Base-by-base conservation (phyloP, 805 yeast genomes). In the Suhomyces sp. region DNA sequence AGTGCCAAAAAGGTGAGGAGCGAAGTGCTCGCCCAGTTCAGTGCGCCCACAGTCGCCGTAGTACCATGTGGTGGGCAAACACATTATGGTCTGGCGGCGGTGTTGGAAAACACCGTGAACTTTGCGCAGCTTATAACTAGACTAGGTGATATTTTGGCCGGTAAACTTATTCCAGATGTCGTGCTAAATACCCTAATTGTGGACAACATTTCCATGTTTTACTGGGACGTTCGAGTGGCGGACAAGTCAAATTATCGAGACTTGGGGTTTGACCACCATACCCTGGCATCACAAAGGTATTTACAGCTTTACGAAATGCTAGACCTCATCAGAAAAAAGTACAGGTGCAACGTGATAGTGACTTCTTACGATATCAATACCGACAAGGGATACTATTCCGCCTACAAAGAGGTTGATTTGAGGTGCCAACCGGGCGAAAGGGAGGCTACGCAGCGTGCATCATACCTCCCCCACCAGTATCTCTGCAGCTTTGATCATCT, bases 161-260 rank as follows among this genome's bases (percentile, higher is more conserved):
- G 52, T 2, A 13, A 27, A 10, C 12, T 44, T 6, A 20, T 33
- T 3, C 22, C 20, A 8, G 55, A 51, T 15, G 27, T 31, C 4
- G 48, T 52, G 3, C 57, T 65, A 29, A 57, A 58, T 29, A 65
- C 65, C 20, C 31, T 69, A 9, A 51, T 70, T 6, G 54, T 70
- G 4, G 70, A 70, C 29, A 68, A 68, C 54, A 37, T 72, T n/a
- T 71, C 76, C 2, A 58, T 64, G n/a, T 71, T 62, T 50, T 67
- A 61, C 52, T 72, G 75, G 75, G 65, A 65, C 6, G 52, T 66
- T 33, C 62, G 59, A 46, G 25, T 53, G 37, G 47, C 31, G 4
- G 39, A 21, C 35, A 44, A 4, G 17, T 45, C 31, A 15, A 46
- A 57, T 43, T 53, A 45, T 35, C 24, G 35, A 2, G 27, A 44